phyloP scores from a whole-genome alignment of 768 basidiomycete genomes.

The Melanogaster broomeanus region DNA sequence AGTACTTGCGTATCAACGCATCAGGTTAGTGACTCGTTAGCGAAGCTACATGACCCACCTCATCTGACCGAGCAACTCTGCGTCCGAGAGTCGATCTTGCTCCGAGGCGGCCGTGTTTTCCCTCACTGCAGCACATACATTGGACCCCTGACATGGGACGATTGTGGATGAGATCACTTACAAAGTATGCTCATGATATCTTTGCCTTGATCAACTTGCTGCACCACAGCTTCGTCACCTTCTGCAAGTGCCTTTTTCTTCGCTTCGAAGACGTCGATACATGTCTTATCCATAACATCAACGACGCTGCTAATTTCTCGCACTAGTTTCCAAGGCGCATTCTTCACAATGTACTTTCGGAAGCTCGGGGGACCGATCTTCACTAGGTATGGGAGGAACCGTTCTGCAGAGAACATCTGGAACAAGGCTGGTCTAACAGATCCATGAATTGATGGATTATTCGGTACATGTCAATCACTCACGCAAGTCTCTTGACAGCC shows the following conservation, averaged over 20 bases:
- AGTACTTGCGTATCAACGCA: slow-evolving; percentile 8
- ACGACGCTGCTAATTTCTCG: too few relatives aligned
- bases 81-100: slow-evolving; percentile 41
- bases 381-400: too few relatives aligned
- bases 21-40: background rate
- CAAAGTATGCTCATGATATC: slow-evolving; percentile 54
- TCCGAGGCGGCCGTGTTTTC: slow-evolving; percentile 33
- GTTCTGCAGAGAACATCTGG: too few relatives aligned
- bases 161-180: slow-evolving; percentile 30
- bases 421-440: too few relatives aligned
- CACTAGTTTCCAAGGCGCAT: slow-evolving; percentile 38
- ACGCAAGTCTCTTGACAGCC: slow-evolving; percentile 2
- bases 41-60: slow-evolving; percentile 39
- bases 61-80: slow-evolving; percentile 50
- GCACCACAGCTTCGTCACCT: slow-evolving; percentile 24
- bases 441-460: too few relatives aligned
- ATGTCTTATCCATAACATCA: slow-evolving; percentile 48
- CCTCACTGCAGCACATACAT: slow-evolving; percentile 26
- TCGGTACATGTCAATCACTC: too few relatives aligned
- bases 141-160: background rate
- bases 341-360: slow-evolving; percentile 45
- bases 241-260: slow-evolving; percentile 34
- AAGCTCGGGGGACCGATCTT: slow-evolving; percentile 44
- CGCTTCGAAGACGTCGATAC: slow-evolving; percentile 39
- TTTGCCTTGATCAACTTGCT: slow-evolving; percentile 35